phyloP scores from a whole-genome alignment of 108 stramenopile genomes.

The Nitzschia inconspicua region DNA sequence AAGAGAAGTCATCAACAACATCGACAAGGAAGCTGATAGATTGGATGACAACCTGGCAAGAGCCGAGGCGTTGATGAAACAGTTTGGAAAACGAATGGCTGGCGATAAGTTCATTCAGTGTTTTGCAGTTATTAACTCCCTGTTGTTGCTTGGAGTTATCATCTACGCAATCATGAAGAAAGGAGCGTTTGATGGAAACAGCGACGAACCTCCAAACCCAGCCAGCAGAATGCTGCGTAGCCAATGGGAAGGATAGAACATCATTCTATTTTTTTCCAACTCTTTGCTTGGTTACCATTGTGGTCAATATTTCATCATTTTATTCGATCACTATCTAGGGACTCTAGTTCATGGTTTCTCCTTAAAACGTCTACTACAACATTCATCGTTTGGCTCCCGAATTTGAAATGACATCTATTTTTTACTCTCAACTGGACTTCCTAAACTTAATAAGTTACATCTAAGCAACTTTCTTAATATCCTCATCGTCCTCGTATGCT shows the following conservation, averaged over 20 bases:
- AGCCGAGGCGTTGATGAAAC: conserved; percentile 88
- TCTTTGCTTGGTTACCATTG: no score
- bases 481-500: conserved; percentile 82
- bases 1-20: conserved; percentile 79
- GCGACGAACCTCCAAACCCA: conserved; percentile 19
- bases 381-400: neutral
- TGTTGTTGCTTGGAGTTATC: conserved; percentile 80
- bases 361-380: no score
- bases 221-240: no score
- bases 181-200: conserved; percentile 14
- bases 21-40: conserved; percentile 85
- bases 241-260: no score
- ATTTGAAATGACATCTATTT: neutral
- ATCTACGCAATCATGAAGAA: conserved; percentile 73
- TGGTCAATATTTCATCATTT: no score
- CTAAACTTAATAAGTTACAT: neutral
- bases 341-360: no score
- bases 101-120: conserved; percentile 94
- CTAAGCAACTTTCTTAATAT: conserved; percentile 69
- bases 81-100: conserved; percentile 92
- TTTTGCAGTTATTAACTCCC: conserved; percentile 84
- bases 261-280: no score
- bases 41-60: conserved; percentile 85
- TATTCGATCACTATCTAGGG: no score
- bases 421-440: neutral